Evolutionary conservation across 257 asterid genomes (phyloP).

Genomic region (Solanum chmielewskii): DNA sequence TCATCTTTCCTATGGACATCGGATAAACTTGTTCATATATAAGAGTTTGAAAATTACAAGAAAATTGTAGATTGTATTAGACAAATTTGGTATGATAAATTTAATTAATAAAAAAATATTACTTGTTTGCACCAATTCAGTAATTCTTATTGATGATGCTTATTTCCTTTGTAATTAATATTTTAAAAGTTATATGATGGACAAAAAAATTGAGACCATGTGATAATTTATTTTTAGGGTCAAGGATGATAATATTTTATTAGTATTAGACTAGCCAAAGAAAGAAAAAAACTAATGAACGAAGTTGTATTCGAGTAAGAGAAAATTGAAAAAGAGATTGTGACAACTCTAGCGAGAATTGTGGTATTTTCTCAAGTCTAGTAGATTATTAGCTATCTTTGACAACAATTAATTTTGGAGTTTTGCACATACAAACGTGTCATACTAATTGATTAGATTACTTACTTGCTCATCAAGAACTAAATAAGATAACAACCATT

Average conservation of each 20-base stretch:
- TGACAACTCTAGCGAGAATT: background rate
- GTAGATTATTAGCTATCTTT: background rate
- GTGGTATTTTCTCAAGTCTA: background rate
- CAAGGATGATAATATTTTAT: background rate
- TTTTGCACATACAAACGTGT: background rate
- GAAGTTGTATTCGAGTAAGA: background rate
- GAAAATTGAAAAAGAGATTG: background rate
- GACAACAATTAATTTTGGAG: background rate
- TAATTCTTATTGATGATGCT: fast-evolving
- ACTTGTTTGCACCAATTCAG: fast-evolving
- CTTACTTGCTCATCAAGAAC: background rate
- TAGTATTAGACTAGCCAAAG: background rate
- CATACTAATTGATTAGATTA: background rate
- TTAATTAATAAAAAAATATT: background rate
- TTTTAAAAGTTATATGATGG: background rate
- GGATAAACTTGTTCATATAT: background rate
- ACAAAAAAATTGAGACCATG: background rate
- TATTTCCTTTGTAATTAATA: background rate
- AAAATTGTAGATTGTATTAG: no score
- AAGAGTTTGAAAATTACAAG: no score
- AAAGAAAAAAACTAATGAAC: background rate
- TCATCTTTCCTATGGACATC: no score
- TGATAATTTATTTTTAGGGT: background rate
- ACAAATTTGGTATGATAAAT: fast-evolving
- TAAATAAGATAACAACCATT: background rate